phyloP scores from a whole-genome alignment of 1,284 basidiomycete species.

The Puccinia polysora region DNA sequence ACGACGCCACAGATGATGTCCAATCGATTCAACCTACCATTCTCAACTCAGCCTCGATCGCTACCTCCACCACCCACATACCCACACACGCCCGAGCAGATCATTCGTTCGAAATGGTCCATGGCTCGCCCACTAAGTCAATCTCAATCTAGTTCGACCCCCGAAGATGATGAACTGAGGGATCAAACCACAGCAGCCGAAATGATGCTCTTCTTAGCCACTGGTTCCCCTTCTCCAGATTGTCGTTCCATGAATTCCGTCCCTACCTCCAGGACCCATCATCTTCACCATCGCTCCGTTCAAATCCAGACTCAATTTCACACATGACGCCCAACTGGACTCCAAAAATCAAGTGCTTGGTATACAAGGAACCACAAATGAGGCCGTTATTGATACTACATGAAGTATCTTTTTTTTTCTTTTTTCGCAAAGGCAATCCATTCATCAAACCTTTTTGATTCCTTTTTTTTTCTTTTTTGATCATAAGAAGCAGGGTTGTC shows the following conservation, averaged over 20 bases:
- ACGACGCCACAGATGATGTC: slow-evolving; percentile 5
- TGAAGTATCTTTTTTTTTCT: too few species aligned
- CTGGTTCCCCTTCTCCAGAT: slow-evolving; percentile 33
- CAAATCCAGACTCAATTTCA: slow-evolving; percentile 12
- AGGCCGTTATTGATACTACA: too few species aligned
- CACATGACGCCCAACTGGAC: too few species aligned
- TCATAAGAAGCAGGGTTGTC: too few species aligned
- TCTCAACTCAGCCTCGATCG: slow-evolving; percentile 19
- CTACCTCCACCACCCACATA: slow-evolving; percentile 1
- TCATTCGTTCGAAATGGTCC: slow-evolving; percentile 26
- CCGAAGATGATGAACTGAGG: slow-evolving; percentile 26
- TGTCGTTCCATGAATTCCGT: slow-evolving; percentile 13
- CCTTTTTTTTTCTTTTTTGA: too few species aligned
- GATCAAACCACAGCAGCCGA: slow-evolving; percentile 34
- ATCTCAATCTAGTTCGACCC: slow-evolving; percentile 8
- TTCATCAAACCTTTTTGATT: too few species aligned
- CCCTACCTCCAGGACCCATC: too few species aligned
- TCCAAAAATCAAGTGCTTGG: too few species aligned
- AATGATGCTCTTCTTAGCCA: slow-evolving; percentile 40
- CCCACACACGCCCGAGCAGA: slow-evolving; percentile 24
- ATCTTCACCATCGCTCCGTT: neutral
- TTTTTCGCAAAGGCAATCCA: too few species aligned
- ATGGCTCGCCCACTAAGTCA: slow-evolving; percentile 11
- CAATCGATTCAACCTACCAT: neutral
- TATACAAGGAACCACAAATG: too few species aligned